Evolutionary conservation across 805 yeast genomes (phyloP).

Genomic region (Monosporozyma servazzii): DNA sequence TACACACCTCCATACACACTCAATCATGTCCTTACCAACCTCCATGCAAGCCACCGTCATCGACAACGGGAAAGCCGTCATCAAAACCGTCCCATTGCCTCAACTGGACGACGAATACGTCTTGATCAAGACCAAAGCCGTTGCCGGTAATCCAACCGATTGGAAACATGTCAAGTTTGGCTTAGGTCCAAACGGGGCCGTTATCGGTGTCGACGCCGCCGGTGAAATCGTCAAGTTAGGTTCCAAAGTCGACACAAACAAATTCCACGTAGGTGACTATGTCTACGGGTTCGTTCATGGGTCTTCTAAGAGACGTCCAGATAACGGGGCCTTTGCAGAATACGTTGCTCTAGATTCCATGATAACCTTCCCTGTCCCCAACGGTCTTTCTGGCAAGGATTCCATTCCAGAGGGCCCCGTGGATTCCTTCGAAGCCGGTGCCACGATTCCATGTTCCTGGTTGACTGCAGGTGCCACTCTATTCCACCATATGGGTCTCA

Average conservation of each 20-base stretch:
- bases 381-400: constrained; percentile 6
- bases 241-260: constrained; percentile 25
- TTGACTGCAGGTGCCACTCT: constrained; percentile 39
- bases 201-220: constrained; percentile 52
- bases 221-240: constrained; percentile 49
- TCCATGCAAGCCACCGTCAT: constrained; percentile 36
- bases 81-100: constrained; percentile 28
- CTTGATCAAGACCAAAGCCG: constrained; percentile 42
- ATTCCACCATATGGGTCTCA: constrained; percentile 16
- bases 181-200: constrained; percentile 38
- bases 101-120: constrained; percentile 30
- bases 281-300: constrained; percentile 50
- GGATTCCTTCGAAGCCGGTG: constrained; percentile 52
- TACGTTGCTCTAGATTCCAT: constrained; percentile 35
- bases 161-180: constrained; percentile 46
- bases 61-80: constrained; percentile 25
- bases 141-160: constrained; percentile 59
- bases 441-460: constrained; percentile 44
- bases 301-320: constrained; percentile 31
- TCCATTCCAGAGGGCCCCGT: constrained; percentile 25
- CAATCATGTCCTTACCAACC: constrained; percentile 15
- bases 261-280: constrained; percentile 41
- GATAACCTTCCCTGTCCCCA: constrained; percentile 11
- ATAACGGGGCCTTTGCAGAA: constrained; percentile 51
- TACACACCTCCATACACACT: background rate